Base-by-base conservation (phyloP, 192 early-diverging fungal species). In the Glomus cerebriforme region DNA sequence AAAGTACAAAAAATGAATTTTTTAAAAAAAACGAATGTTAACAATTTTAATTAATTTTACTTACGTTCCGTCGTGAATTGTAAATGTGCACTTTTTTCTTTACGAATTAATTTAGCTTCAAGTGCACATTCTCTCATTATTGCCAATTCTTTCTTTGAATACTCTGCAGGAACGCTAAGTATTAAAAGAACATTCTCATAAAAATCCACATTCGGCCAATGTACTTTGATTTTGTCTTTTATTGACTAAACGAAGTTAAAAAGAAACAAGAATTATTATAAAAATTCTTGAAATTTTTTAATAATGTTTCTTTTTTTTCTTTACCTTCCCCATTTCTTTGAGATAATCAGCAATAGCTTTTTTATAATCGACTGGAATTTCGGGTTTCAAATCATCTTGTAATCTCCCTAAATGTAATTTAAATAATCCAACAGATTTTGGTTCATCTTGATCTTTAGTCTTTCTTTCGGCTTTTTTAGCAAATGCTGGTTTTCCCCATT, bases 51-150 rank as follows among this genome's bases (percentile, higher is more conserved):
- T 4, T 54, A 10, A 19, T 19, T 19, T 54, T 60, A 31, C 73
- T 75, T 75, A 75, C 73, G 73, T 60, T 75, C 73, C 17, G 73
- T 60, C 13, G 59, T 75, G 19, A 75, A 75, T 62, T 60, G 27
- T 32, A 62, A 34, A 19, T 75, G 22, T 26, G 37, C 31, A 10
- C n/a, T 37, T 2, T n/a, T 22, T 19, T n/a, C 22, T 8, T 60
- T 10, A 24, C 7, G 2, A 12, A 75, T 37, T 26, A 75, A 43
- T 26, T 39, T 26, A 35, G 73, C 73, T 0, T 75, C 19, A 22
- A 49, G 31, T 26, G 43, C 24, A 35, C 73, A 75, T 37, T 59
- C 27, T 32, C 58, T 75, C 73, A 75, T 75, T 32, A 60, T 60
- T 32, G 29, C 73, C 9, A 31, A 59, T 13, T 49, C 43, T 37